These are phyloP conservation scores for Aspergillus saccharolyticus DNA, from an alignment of 495 filamentous ascomycete species.

Conservation along the genomic window DNA sequence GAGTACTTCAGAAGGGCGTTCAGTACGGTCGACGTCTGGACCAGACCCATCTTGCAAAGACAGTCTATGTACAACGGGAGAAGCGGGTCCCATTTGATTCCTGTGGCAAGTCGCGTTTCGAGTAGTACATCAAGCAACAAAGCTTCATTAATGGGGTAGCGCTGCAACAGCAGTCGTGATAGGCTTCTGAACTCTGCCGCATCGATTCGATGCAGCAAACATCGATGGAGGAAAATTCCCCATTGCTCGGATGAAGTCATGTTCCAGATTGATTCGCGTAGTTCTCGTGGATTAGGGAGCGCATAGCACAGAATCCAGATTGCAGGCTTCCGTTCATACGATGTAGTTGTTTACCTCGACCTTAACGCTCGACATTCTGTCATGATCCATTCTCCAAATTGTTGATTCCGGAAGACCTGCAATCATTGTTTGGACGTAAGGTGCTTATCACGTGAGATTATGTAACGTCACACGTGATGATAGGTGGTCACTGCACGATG, in stretches of 20 bases:
- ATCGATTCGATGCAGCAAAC: constrained; percentile 41
- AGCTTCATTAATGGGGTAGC: constrained; percentile 28
- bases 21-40: constrained; percentile 55
- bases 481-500: not conserved
- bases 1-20: constrained; percentile 57
- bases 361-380: constrained; percentile 16
- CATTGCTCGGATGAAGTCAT: constrained; percentile 35
- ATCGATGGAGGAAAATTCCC: constrained; percentile 40
- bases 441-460: constrained; percentile 1
- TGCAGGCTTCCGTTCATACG: not conserved
- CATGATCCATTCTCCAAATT: not conserved
- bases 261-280: constrained; percentile 7
- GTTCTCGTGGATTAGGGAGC: not conserved
- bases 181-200: constrained; percentile 39
- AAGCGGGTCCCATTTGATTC: constrained; percentile 56
- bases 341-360: constrained; percentile 2
- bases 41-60: constrained; percentile 47
- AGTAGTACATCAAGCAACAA: constrained; percentile 57
- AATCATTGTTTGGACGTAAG: constrained; percentile 6
- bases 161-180: constrained; percentile 29
- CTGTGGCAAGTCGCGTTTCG: constrained; percentile 44
- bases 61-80: constrained; percentile 59
- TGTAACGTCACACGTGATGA: not conserved
- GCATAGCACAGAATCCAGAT: constrained; percentile 11
- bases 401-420: constrained; percentile 2